Conservation (phyloP, 306 rosid genomes). For the Rosa multiflora region DNA sequence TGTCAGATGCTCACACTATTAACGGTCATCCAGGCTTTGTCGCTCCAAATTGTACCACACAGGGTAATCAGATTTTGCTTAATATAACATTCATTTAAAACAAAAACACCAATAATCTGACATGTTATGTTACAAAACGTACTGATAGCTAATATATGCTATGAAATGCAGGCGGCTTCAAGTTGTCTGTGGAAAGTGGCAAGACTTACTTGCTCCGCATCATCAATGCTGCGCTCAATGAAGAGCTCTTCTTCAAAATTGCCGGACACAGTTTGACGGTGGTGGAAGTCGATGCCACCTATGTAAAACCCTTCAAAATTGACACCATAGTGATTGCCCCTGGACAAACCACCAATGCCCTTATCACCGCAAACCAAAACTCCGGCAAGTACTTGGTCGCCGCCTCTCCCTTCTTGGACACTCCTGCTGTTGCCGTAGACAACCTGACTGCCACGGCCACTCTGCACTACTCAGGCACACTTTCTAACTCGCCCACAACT, state of each 20-base stretch:
- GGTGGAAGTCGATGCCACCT: conserved; percentile 86
- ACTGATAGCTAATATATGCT: background rate
- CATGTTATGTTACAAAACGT: background rate
- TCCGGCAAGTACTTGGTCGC: conserved; percentile 63
- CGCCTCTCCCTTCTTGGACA: conserved; percentile 80
- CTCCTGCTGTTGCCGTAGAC: conserved; percentile 55
- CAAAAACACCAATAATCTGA: background rate
- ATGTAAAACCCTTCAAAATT: conserved; percentile 67
- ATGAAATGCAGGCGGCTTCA: conserved; percentile 47
- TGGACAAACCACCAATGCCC: conserved; percentile 87
- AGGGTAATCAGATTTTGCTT: conserved; percentile 33
- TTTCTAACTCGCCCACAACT: conserved; percentile 39
- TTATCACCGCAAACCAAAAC: conserved; percentile 51
- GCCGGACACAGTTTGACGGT: conserved; percentile 74
- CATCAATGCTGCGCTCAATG: conserved; percentile 98
- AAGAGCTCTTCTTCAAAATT: conserved; percentile 88
- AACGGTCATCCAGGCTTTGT: conserved; percentile 79
- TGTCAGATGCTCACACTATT: conserved; percentile 88
- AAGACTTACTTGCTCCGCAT: conserved; percentile 64
- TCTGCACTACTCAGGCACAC: conserved; percentile 56
- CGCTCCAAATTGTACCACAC: conserved; percentile 55
- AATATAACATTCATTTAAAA: background rate
- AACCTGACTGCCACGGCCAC: conserved; percentile 70
- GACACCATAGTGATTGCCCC: conserved; percentile 77
- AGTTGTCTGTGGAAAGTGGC: conserved; percentile 56